phyloP scores from a whole-genome alignment of 768 basidiomycete species.

The Tylopilus sp. region DNA sequence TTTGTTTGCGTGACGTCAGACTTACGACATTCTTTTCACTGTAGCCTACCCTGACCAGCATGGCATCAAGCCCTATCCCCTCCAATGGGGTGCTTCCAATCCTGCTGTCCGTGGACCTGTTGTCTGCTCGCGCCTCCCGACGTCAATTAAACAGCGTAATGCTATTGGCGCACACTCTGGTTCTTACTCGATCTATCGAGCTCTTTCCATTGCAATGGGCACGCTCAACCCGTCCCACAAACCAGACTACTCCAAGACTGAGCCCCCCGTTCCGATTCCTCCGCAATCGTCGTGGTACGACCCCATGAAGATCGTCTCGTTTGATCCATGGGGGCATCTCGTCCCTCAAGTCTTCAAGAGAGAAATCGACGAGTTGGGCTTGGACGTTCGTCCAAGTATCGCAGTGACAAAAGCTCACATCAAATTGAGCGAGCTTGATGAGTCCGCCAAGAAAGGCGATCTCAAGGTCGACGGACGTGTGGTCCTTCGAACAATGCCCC shows the following conservation, averaged over 20 bases:
- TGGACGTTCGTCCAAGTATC: conserved; percentile 91
- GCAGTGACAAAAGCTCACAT: conserved; percentile 91
- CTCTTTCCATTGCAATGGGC: conserved; percentile 89
- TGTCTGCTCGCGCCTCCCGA: conserved; percentile 81
- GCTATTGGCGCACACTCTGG: conserved; percentile 93
- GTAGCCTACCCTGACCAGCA: conserved; percentile 88
- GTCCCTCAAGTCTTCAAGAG: conserved; percentile 67
- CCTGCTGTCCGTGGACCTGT: conserved; percentile 76
- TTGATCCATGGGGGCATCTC: conserved; percentile 93
- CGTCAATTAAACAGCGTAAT: conserved; percentile 86
- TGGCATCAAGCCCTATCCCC: conserved; percentile 74
- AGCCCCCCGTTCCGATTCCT: conserved; percentile 80
- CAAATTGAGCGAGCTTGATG: conserved; percentile 93
- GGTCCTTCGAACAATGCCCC: conserved; percentile 64
- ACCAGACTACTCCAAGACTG: conserved; percentile 77
- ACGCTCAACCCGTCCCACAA: conserved; percentile 75
- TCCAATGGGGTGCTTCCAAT: conserved; percentile 77
- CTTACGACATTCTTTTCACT: conserved; percentile 8
- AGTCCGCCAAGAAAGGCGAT: conserved; percentile 66
- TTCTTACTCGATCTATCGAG: conserved; percentile 92
- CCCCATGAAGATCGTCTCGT: conserved; percentile 77
- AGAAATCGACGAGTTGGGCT: conserved; percentile 58
- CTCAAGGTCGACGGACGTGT: conserved; percentile 79
- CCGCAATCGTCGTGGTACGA: conserved; percentile 77
- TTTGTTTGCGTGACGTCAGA: conserved; percentile 1